Base-by-base conservation (phyloP, 2,329 filamentous ascomycete species). In the Fusarium sp. region DNA sequence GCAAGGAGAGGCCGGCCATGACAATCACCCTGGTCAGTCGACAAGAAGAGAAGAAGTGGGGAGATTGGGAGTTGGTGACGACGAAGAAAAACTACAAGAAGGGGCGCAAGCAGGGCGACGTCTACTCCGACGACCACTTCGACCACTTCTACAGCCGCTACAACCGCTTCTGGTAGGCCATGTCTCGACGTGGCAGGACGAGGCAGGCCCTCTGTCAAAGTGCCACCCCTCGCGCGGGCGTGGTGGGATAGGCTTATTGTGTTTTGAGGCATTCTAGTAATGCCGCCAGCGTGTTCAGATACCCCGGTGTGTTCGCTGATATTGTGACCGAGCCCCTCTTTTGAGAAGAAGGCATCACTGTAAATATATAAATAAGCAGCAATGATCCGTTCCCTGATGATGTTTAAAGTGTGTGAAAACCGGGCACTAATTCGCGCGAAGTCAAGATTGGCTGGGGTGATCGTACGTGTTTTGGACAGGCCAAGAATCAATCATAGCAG, bases 21-120 rank as follows among this genome's bases (percentile, higher is more conserved):
- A 25, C 16, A 6, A 25, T 73, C 27, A 61, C 59, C 36, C 31
- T 73, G 20, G 10, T 65, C 13, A 1, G 7, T 0, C 63, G 56
- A 16, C 0, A 2, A 1, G 40, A 76, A 35, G 0, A 11, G 0
- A 76, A 73, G 61, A 74, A 69, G 7, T 70, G 57, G 36, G 74
- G 65, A 45, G 73, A 76, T 50, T 76, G 25, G 33, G 60, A 73
- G 1, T 1, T 76, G 16, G 31, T 35, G 2, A 22, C n/a, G 20
- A 9, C 0, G 0, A 13, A 14, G 8, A 4, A 4, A 0, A 25
- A 67, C n/a, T 74, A 38, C 31, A 60, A 54, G 29, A 76, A 76
- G 10, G 71, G 71, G 22, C 65, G 65, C 9, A 40, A 22, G 38
- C 25, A 59, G 14, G n/a, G n/a, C 18, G 9, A 13, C 10, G 1